A percentile compares a stretch with the other conserved stretches of the same genome.
Evolutionary conservation across 2,329 filamentous ascomycete species (phyloP).

Genomic region (Juglanconis oblonga): DNA sequence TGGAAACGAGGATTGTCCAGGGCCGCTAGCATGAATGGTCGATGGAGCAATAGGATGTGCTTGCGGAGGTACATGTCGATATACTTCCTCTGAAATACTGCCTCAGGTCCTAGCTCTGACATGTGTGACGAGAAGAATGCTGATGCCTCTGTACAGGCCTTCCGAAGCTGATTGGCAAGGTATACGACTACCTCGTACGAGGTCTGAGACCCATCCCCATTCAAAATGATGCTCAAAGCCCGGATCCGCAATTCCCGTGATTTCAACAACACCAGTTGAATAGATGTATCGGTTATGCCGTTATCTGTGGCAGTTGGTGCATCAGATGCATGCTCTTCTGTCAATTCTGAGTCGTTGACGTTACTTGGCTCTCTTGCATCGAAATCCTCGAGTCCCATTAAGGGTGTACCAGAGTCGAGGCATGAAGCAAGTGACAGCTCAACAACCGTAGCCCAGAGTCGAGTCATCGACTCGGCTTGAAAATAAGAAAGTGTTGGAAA

Average conservation of each 20-base stretch:
- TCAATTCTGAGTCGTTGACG: conserved; percentile 18
- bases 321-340: conserved; percentile 6
- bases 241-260: conserved; percentile 22
- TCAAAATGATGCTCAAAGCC: conserved; percentile 21
- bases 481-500: conserved; percentile 21
- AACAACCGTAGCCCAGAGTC: conserved; percentile 28
- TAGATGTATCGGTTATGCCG: conserved; percentile 21
- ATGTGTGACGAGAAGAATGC: conserved; percentile 18
- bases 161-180: conserved; percentile 17
- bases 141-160: conserved; percentile 23
- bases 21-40: conserved; percentile 23
- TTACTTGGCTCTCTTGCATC: conserved; percentile 21
- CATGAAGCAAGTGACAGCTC: conserved; percentile 24
- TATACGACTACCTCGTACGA: conserved; percentile 19
- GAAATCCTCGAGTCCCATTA: conserved; percentile 19
- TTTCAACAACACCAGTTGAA: conserved; percentile 23
- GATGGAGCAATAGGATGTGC: conserved; percentile 24
- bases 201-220: conserved; percentile 13
- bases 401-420: conserved; percentile 23
- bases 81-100: conserved; percentile 24
- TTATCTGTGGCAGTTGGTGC: background rate
- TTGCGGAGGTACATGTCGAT: conserved; percentile 25
- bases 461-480: conserved; percentile 25
- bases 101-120: background rate
- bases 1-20: conserved; percentile 22